Evolutionary conservation across 208 protist species (phyloP).

Genomic region (Crithidia brevicula): DNA sequence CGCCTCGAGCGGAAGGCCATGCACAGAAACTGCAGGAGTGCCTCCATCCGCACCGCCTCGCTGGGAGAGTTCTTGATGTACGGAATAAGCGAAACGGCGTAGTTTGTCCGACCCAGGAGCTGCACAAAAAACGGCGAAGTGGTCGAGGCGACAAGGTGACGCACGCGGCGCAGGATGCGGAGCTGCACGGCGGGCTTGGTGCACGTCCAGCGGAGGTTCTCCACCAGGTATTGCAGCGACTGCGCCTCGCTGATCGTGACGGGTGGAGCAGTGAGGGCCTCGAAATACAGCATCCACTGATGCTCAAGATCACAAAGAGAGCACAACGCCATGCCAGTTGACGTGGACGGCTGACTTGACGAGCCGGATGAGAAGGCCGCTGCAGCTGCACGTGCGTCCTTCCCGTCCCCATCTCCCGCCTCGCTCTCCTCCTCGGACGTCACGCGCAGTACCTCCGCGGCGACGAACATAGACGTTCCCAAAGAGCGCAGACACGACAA

Average conservation of each 20-base stretch:
- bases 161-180: slow-evolving; percentile 49
- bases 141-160: slow-evolving; percentile 62
- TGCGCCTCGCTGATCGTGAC: slow-evolving; percentile 71
- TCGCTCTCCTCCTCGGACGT: slow-evolving; percentile 25
- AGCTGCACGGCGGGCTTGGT: slow-evolving; percentile 15
- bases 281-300: slow-evolving; percentile 63
- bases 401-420: not conserved
- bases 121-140: slow-evolving; percentile 48
- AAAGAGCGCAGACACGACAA: slow-evolving; percentile 51
- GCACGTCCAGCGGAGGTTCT: slow-evolving; percentile 43
- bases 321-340: not conserved
- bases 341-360: not conserved
- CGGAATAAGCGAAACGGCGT: slow-evolving; percentile 63
- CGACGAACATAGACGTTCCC: slow-evolving; percentile 66
- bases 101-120: slow-evolving; percentile 64
- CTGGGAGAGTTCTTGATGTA: slow-evolving; percentile 40
- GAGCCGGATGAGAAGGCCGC: not conserved
- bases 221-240: slow-evolving; percentile 50
- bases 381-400: not conserved
- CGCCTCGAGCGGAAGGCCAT: slow-evolving; percentile 67
- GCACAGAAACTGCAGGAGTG: slow-evolving; percentile 69
- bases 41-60: slow-evolving; percentile 57
- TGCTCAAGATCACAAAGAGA: slow-evolving; percentile 41
- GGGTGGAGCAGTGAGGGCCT: slow-evolving; percentile 55
- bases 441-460: slow-evolving; percentile 41